These are phyloP conservation scores for Astrephomene gubernaculifera DNA, from an alignment of 139 green algal species.

Conservation along the genomic window DNA sequence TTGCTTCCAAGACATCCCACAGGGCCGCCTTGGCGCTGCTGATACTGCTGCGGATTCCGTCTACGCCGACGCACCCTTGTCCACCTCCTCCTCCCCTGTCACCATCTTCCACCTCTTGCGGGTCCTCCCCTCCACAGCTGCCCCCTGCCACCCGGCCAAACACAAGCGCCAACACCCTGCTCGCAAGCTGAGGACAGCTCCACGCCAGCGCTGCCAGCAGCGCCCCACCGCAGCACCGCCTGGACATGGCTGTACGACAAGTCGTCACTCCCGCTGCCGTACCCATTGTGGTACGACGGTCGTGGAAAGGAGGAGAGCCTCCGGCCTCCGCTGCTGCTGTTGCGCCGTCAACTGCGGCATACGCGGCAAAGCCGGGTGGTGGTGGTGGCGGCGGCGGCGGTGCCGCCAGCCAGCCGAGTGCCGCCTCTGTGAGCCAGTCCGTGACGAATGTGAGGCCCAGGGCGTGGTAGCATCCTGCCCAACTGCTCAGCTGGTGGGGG, in stretches of 20 bases:
- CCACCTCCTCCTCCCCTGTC: not conserved
- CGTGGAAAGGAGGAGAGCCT: not conserved
- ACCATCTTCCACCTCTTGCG: not conserved
- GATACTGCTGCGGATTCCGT: not conserved
- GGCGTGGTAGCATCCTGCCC: not conserved
- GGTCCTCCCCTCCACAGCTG: not conserved
- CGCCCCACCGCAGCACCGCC: not conserved
- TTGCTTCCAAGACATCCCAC: not conserved
- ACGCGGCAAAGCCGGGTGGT: not conserved
- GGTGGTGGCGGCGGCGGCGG: not conserved
- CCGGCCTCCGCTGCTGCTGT: too few species aligned
- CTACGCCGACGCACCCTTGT: not conserved
- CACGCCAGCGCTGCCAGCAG: slow-evolving; percentile 21
- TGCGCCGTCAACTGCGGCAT: not conserved
- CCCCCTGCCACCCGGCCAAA: slow-evolving; percentile 2
- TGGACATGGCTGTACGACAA: not conserved
- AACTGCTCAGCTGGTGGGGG: not conserved
- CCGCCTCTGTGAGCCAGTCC: slow-evolving; percentile 14
- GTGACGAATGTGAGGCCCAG: not conserved
- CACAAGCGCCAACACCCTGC: not conserved
- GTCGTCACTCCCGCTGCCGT: not conserved
- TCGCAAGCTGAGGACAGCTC: slow-evolving; percentile 10
- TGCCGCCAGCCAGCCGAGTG: slow-evolving; percentile 31
- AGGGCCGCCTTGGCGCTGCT: not conserved
- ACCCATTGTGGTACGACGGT: not conserved